Conservation (phyloP, 2,329 filamentous ascomycete genomes). For the Epichloe sp. region DNA sequence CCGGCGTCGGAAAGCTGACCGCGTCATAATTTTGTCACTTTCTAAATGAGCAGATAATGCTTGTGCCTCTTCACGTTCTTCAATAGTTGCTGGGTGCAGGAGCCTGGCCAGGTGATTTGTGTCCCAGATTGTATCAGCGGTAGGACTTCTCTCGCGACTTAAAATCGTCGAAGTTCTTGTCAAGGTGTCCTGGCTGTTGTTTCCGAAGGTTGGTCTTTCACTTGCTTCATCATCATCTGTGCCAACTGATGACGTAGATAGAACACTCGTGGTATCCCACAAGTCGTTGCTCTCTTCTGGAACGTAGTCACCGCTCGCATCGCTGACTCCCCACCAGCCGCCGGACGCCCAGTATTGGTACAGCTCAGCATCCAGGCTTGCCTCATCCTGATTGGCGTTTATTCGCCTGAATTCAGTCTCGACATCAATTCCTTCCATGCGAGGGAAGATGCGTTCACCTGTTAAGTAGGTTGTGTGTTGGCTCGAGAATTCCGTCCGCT, state of each 20-base stretch:
- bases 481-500: background rate
- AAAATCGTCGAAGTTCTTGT: conserved; percentile 47
- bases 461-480: conserved; percentile 12
- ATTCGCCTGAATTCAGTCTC: conserved; percentile 64
- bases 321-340: conserved; percentile 73
- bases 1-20: conserved; percentile 59
- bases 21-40: conserved; percentile 62
- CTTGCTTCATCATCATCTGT: conserved; percentile 26
- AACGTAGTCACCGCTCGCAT: conserved; percentile 67
- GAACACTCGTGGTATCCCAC: conserved; percentile 66
- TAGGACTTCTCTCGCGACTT: conserved; percentile 41
- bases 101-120: conserved; percentile 62
- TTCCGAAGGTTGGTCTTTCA: conserved; percentile 32
- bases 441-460: conserved; percentile 41
- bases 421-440: conserved; percentile 58
- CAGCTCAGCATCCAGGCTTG: conserved; percentile 56
- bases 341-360: conserved; percentile 78
- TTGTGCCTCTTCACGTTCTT: conserved; percentile 69
- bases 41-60: conserved; percentile 69
- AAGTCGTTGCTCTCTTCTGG: conserved; percentile 41
- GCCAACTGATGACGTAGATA: conserved; percentile 42
- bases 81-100: conserved; percentile 63
- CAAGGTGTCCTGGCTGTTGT: conserved; percentile 53
- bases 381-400: conserved; percentile 36
- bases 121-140: conserved; percentile 49